phyloP scores from a whole-genome alignment of 768 basidiomycete genomes.

The Boletus reticuloceps region DNA sequence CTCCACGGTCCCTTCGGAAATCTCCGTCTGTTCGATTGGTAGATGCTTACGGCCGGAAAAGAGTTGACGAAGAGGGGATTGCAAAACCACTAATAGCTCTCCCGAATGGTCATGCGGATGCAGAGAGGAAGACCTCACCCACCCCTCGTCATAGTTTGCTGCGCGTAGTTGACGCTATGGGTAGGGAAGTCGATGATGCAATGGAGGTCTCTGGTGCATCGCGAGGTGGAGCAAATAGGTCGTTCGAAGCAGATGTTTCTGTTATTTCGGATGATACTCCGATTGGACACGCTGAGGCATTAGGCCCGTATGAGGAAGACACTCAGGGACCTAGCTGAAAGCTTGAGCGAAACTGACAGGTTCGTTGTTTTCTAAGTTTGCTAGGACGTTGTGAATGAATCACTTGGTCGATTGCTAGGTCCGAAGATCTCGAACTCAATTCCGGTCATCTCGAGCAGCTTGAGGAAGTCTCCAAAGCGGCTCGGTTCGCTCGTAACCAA shows the following conservation, averaged over 20 bases:
- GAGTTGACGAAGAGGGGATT: conserved; percentile 16
- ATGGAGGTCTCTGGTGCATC: conserved; percentile 32
- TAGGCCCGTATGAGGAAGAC: conserved; percentile 58
- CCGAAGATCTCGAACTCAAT: conserved; percentile 38
- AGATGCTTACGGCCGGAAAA: conserved; percentile 66
- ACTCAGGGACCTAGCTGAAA: conserved; percentile 54
- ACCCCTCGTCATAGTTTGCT: conserved; percentile 39
- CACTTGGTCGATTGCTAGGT: conserved; percentile 29
- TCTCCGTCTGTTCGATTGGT: conserved; percentile 59
- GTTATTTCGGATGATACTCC: conserved; percentile 20
- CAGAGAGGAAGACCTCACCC: conserved; percentile 15
- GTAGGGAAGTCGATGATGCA: conserved; percentile 49
- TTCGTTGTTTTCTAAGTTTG: conserved; percentile 23
- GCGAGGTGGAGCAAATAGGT: conserved; percentile 14
- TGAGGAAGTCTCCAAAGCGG: conserved; percentile 49
- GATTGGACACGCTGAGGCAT: conserved; percentile 45
- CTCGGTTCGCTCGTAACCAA: conserved; percentile 48
- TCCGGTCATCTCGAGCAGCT: conserved; percentile 48
- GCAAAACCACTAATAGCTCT: background rate
- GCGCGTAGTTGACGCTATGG: conserved; percentile 70
- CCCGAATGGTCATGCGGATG: conserved; percentile 17
- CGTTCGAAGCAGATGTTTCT: conserved; percentile 20
- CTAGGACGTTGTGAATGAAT: conserved; percentile 5
- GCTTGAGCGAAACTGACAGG: conserved; percentile 59
- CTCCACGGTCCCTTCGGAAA: conserved; percentile 41